Conservation (phyloP, 805 yeast genomes). For the Candida lessepsii region DNA sequence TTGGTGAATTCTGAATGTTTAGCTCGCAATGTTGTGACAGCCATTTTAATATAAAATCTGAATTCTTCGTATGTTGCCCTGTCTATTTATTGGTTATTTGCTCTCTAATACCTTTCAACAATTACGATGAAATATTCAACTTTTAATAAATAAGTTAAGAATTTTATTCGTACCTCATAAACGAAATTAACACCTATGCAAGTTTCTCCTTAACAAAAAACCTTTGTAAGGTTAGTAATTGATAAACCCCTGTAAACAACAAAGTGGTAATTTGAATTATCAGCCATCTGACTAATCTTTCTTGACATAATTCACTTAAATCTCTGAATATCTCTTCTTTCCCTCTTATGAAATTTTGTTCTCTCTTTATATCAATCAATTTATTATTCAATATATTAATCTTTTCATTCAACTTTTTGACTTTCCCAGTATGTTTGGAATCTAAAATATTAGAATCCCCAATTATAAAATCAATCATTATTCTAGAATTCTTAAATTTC, state of each 20-base stretch:
- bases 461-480: constrained; percentile 22
- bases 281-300: constrained; percentile 23
- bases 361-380: constrained; percentile 57
- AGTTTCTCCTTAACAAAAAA: constrained; percentile 16
- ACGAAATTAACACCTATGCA: neutral
- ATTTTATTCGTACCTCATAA: neutral
- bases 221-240: constrained; percentile 19
- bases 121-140: too few species aligned
- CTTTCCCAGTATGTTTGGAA: constrained; percentile 45
- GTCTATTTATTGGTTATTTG: too few species aligned
- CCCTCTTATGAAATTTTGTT: constrained; percentile 49
- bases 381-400: constrained; percentile 57
- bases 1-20: too few species aligned
- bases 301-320: constrained; percentile 24
- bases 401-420: constrained; percentile 52
- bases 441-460: constrained; percentile 21
- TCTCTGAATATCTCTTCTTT: constrained; percentile 27
- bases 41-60: too few species aligned
- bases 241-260: constrained; percentile 20
- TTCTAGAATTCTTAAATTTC: constrained; percentile 21
- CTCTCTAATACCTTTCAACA: too few species aligned
- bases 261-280: constrained; percentile 20
- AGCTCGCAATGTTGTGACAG: too few species aligned
- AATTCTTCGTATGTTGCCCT: too few species aligned
- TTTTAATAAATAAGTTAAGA: too few species aligned